Base-by-base conservation (phyloP, 257 asterid species). In the Salvia rosmarinus region DNA sequence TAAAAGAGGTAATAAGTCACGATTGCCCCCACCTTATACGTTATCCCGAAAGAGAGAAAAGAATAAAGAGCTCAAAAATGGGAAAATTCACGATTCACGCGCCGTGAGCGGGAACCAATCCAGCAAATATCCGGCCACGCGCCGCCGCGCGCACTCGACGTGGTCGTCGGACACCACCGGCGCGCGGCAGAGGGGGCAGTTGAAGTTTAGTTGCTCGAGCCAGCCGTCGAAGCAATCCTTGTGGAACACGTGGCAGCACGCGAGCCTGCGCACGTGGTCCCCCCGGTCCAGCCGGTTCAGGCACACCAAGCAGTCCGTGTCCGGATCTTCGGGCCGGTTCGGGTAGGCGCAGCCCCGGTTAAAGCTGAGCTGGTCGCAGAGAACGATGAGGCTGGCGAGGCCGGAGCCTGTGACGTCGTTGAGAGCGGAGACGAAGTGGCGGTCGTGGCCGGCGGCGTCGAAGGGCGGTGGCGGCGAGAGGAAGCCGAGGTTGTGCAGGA, bases 241-340 rank as follows among this genome's bases (percentile, higher is more conserved):
- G 77, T 93, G 98, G 64, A 93, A 93, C 46, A 90, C 94, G 72
- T 93, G 98, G 59, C 81, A 54, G 85, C 98, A 93, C 0, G 66
- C 70, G 14, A 90, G 63, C 79, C 77, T 74, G 63, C 96, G 88
- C 71, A 93, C 86, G 37, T 43, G 78, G 63, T 93, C 97, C 54
- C 97, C n/a, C n/a, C 79, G 84, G 0, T 74, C 79, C n/a, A 93
- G 61, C 68, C 79, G 75, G 82, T 80, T 81, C 79, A 93, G 37
- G 65, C 98, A 93, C 56, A 93, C 89, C 49, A 83, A 89, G 68
- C 98, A 93, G 40, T 84, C 85, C 40, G 74, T 16, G 43, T 58
- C 86, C 76, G 51, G 12, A 35, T 34, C 47, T 4, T 9, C 81
- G 13, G 78, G 3, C 60, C 71, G 74, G 32, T 65, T 68, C 63